Base-by-base conservation (phyloP, 2,329 filamentous ascomycete genomes). In the Orbilia quercus region DNA sequence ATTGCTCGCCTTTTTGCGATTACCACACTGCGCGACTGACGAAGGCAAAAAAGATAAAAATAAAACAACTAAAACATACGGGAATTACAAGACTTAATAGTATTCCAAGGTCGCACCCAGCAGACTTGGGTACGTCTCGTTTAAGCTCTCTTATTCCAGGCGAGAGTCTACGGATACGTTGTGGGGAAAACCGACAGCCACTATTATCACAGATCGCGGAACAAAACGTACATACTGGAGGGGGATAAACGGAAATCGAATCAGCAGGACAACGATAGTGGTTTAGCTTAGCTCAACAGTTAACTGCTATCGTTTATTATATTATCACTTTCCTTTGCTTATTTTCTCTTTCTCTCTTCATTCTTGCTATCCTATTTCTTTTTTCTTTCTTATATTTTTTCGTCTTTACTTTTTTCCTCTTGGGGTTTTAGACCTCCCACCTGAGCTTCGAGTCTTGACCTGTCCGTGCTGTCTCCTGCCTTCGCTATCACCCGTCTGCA, bases 401-500 rank as follows among this genome's bases (percentile, higher is more conserved):
- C 45, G 40, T 23, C 22, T 58, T 59, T 59, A 58, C 58, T 55
- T 66, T 54, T 65, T 60, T 60, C 48, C 40, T 16, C 14, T 28
- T 72, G 59, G 47, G 69, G 69, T 55, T 72, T 72, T 60, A 72
- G 60, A 72, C 67, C 51, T 58, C 57, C 48, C 57, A 50, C 51
- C 47, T 57, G 66, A 51, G 54, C 42, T 31, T 31, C 28, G 28
- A 31, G 45, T 28, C 23, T 50, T 34, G 28, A 31, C 47, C 45
- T 63, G 45, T 38, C 51, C 25, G 38, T 53, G 40, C 47, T 42
- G 63, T 60, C 67, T 72, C 69, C 69, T 73, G 69, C 69, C 69
- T 73, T 66, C 69, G 69, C 60, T 66, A 73, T 73, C 69, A 73
- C 60, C 69, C 69, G 69, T 57, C 69, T 73, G 69, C 69, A 73